Base-by-base conservation (phyloP, 306 rosid species). In the Medicago arabica region DNA sequence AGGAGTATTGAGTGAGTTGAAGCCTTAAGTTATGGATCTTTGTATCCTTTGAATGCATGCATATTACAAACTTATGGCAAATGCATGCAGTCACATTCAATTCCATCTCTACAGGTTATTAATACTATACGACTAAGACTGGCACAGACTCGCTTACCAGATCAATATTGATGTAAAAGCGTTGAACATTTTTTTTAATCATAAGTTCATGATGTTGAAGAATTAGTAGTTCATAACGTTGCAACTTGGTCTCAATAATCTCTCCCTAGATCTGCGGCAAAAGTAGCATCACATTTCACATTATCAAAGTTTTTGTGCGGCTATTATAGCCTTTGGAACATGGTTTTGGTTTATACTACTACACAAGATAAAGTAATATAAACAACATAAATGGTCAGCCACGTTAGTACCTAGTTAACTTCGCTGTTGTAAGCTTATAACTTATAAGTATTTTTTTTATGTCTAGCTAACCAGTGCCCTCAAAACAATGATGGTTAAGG, bases 91-190 rank as follows among this genome's bases (percentile, higher is more conserved):
- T 57, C 70, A 73, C 79, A 21, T 73, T 67, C 63, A 17, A 71
- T 61, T 70, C 47, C 7, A 44, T 12, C 1, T 5, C 14, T 53
- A 17, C 43, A 62, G 15, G 25, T 40, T 31, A 16, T 18, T 64
- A 54, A 54, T 54, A 54, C 58, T 62, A n/a, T n/a, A 16, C 19
- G 63, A 34, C 6, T 73, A 34, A 0, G 46, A 44, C 1, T 67
- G 78, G 75, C 75, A 74, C 83, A 80, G 53, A 80, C 79, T 80
- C 75, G 25, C 17, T 21, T 21, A 73, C 38, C 16, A 55, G 68
- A 43, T 64, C 31, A 51, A n/a, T 8, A 51, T 51, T 51, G 21
- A 51, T 51, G 19, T 31, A 60, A 50, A 12, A 11, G 12, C 13
- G 7, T 34, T 34, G 38, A 34, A 34, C 7, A 5, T 34, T 34